Conservation (phyloP, 768 basidiomycete genomes). For the Tulasnella sp. region DNA sequence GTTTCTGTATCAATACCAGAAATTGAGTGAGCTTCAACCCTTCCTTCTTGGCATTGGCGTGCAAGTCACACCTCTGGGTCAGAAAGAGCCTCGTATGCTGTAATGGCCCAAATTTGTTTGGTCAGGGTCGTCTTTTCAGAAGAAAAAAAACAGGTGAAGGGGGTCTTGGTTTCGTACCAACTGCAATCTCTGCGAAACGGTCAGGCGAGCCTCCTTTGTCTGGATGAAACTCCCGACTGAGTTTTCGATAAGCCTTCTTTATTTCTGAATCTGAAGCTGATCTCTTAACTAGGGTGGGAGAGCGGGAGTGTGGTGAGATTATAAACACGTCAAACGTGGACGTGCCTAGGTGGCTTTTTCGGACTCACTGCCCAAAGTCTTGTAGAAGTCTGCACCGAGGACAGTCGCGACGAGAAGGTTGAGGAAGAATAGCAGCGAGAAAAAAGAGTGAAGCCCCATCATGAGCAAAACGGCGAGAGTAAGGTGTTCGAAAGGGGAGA, state of each 20-base stretch:
- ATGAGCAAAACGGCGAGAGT: too few relatives aligned
- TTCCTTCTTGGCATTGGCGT: background rate
- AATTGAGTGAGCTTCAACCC: background rate
- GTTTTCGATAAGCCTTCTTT: conserved; percentile 79
- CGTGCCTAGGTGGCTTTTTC: too few relatives aligned
- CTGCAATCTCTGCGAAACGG: conserved; percentile 83
- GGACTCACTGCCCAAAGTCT: too few relatives aligned
- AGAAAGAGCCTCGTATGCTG: conserved; percentile 90
- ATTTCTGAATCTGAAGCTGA: conserved; percentile 84
- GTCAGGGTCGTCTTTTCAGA: background rate
- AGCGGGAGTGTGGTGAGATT: too few relatives aligned
- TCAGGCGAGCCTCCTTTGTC: conserved; percentile 82
- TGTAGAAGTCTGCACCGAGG: too few relatives aligned
- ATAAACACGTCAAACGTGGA: too few relatives aligned
- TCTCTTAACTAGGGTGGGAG: conserved; percentile 38
- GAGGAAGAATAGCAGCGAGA: too few relatives aligned
- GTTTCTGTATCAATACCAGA: conserved; percentile 47
- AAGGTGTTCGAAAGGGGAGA: too few relatives aligned
- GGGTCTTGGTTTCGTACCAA: too few relatives aligned
- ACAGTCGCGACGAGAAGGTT: too few relatives aligned
- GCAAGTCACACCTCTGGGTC: conserved; percentile 53
- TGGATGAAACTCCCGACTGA: conserved; percentile 83
- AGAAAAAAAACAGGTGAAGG: background rate
- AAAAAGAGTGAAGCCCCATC: too few relatives aligned
- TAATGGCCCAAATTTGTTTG: background rate